These are phyloP conservation scores for Fragaria iinumae DNA, from an alignment of 306 rosid species.

Conservation along the genomic window DNA sequence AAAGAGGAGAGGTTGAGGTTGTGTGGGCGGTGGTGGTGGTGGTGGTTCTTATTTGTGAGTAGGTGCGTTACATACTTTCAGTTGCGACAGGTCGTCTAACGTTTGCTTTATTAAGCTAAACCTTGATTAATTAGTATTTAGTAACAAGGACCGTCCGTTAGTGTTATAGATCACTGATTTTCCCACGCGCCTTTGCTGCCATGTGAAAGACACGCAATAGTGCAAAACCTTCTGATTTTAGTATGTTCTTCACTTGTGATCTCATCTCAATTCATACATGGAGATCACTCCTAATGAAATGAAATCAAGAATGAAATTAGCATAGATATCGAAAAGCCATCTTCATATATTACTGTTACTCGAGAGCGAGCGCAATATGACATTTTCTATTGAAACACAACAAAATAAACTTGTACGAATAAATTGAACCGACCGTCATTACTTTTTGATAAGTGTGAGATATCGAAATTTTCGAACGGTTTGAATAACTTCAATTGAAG, in stretches of 20 bases:
- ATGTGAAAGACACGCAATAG: background rate
- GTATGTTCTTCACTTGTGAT: background rate
- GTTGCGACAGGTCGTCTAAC: conserved; percentile 19
- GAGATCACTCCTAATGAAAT: background rate
- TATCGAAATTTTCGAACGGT: background rate
- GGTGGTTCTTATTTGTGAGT: background rate
- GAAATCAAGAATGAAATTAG: background rate
- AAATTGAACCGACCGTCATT: background rate
- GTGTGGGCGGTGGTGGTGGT: background rate
- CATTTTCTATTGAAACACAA: background rate
- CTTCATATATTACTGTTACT: background rate
- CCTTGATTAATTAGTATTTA: background rate
- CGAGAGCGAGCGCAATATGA: background rate
- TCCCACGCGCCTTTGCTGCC: conserved; percentile 11
- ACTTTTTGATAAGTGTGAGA: background rate
- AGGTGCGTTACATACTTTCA: conserved; percentile 34
- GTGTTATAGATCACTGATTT: conserved; percentile 8
- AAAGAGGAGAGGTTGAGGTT: conserved; percentile 2
- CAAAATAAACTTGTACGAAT: background rate
- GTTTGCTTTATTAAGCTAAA: background rate
- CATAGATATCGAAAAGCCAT: background rate
- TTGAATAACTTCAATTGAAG: background rate
- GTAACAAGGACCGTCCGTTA: background rate
- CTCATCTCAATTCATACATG: background rate
- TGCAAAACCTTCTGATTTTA: background rate